Evolutionary conservation across 345 rosid species (phyloP), one percentile per base, ranked within the genome.

Genomic region (Salix udensis): DNA sequence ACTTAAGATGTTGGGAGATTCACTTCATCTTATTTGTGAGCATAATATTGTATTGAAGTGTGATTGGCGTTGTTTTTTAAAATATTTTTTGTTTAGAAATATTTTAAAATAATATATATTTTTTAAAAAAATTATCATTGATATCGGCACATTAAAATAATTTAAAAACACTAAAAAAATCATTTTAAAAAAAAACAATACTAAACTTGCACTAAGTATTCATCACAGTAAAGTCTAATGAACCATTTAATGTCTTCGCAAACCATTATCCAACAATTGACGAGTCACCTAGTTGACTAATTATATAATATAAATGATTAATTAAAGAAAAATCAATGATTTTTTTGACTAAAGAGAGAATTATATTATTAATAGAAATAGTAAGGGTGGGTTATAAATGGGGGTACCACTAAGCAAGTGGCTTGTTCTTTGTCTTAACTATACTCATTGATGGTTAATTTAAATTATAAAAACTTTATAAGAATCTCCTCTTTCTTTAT

Each of bases 361-460:
- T 3, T n/a, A 60, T 30, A 36, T 13, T 37, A 18, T 60, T 23
- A 46, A 1, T 24, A 14, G 46, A 78, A 71, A 48, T 68, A 10
- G 5, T 18, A 2, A 58, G 74, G 71, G 76, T 68, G 87, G 83
- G 84, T 78, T 46, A 69, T 76, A 68, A 50, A 60, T 70, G 81
- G 86, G 84, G 76, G 36, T 67, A 61, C 81, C 88, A 87, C 88
- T 78, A 73, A 78, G 52, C 76, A 78, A 87, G 87, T 82, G 85
- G 83, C 77, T 82, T 18, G 11, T 72, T 26, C 70, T 74, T 80
- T 79, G 72, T 81, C 84, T 65, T 76, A 48, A 60, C 26, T 50
- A 30, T 75, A 83, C 84, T 79, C 81, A 80, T 34, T 68, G 7
- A 78, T 40, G 67, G 0, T 44, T 48, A 65, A 44, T 69, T n/a